Evolutionary conservation across 768 basidiomycete species (phyloP).

Genomic region (Macrolepiota albuminosa): DNA sequence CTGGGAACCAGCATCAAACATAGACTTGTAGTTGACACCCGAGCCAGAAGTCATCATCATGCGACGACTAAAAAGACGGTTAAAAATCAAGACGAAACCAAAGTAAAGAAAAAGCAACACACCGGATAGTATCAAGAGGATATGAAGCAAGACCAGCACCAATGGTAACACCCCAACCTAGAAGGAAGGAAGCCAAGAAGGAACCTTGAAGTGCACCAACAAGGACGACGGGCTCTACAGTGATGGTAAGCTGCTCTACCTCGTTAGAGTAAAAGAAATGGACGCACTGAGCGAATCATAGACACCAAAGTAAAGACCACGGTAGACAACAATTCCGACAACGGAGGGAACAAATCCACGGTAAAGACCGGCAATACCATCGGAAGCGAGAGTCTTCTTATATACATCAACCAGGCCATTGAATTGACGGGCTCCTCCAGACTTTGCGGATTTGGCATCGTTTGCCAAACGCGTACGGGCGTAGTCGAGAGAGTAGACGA

Average conservation of each 20-base stretch:
- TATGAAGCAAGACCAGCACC: slow-evolving; percentile 99
- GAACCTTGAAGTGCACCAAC: slow-evolving; percentile 93
- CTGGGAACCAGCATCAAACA: slow-evolving; percentile 92
- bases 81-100: neutral
- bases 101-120: slow-evolving; percentile 17
- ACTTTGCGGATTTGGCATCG: slow-evolving; percentile 94
- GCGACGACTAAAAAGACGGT: slow-evolving; percentile 73
- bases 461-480: slow-evolving; percentile 99
- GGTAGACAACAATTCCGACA: slow-evolving; percentile 99
- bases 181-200: slow-evolving; percentile 94
- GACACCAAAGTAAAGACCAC: slow-evolving; percentile 99
- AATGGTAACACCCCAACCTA: slow-evolving; percentile 99
- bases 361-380: slow-evolving; percentile 99
- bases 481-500: slow-evolving; percentile 99
- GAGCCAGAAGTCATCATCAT: slow-evolving; percentile 99
- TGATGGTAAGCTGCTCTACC: slow-evolving; percentile 18
- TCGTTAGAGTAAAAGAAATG: neutral
- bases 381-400: slow-evolving; percentile 94
- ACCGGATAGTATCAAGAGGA: slow-evolving; percentile 90
- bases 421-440: slow-evolving; percentile 91
- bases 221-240: slow-evolving; percentile 90
- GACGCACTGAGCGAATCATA: slow-evolving; percentile 88
- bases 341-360: slow-evolving; percentile 99
- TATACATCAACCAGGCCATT: slow-evolving; percentile 98
- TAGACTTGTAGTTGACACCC: slow-evolving; percentile 96